These are phyloP conservation scores for Saksenaea vasiformis DNA, from an alignment of 371 early-diverging fungal species.

Conservation along the genomic window DNA sequence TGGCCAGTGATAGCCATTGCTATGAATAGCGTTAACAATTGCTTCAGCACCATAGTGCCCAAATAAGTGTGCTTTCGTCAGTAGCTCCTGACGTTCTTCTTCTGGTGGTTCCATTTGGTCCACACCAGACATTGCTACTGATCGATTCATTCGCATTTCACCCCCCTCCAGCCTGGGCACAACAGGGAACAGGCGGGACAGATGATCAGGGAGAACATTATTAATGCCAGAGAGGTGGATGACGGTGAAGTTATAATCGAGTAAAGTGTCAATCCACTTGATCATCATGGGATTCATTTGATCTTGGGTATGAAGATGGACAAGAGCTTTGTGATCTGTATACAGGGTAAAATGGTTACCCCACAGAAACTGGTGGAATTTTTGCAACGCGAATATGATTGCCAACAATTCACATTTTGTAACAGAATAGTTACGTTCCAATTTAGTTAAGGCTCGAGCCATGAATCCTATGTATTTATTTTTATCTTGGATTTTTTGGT, in stretches of 20 bases:
- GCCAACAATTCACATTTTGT: conserved; percentile 19
- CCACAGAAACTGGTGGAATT: conserved; percentile 34
- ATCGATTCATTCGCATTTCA: no score
- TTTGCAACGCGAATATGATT: conserved; percentile 22
- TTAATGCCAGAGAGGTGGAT: conserved; percentile 20
- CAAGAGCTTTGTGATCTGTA: conserved; percentile 16
- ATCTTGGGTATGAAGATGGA: conserved; percentile 22
- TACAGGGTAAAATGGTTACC: conserved; percentile 25
- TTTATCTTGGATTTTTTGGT: conserved; percentile 14
- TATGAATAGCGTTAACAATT: conserved; percentile 10
- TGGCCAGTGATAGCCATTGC: conserved; percentile 16
- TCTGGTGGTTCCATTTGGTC: conserved; percentile 5
- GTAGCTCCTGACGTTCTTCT: conserved; percentile 8
- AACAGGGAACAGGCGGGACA: conserved; percentile 18
- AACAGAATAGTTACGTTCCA: conserved; percentile 12
- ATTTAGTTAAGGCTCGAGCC: conserved; percentile 12
- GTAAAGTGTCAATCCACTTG: conserved; percentile 24
- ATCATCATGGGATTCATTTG: conserved; percentile 21
- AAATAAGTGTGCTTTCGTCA: conserved; percentile 14
- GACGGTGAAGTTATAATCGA: conserved; percentile 22
- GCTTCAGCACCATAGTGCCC: conserved; percentile 24
- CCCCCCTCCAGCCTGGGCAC: conserved; percentile 22
- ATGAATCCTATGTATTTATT: conserved; percentile 23
- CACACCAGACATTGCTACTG: no score
- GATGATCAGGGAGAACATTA: conserved; percentile 20